Base-by-base conservation (phyloP, 2,329 filamentous ascomycete species). In the Phaeomoniella chlamydospora region DNA sequence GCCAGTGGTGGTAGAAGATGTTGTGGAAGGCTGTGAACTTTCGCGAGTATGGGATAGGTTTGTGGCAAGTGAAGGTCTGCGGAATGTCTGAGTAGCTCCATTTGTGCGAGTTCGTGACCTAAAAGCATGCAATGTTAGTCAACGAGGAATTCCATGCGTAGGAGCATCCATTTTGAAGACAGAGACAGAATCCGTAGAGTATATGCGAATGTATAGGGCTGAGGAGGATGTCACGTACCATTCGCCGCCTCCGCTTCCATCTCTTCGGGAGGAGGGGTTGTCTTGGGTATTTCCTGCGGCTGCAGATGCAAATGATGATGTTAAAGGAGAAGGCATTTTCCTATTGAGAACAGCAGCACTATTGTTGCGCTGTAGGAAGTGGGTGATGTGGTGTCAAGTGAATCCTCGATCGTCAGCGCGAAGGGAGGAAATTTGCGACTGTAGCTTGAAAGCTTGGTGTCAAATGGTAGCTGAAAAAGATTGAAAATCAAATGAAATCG, bases 231-330 rank as follows among this genome's bases (percentile, higher is more conserved):
- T 37, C 39, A 70, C 77, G 59, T 70, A 85, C 80, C 80, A 85
- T 59, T 85, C 80, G 62, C 74, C 77, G 57, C 72, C 72, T 45
- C 63, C 62, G 56, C 72, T 50, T 56, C 65, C 61, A 70, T 74
- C 57, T 57, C 62, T 55, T 67, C 72, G 61, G n/a, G 6, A 9
- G 9, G 9, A 6, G n/a, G 9, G 9, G 59, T 61, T 57, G 56
- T 75, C 55, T 67, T 58, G 63, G 50, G 70, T 77, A 58, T 83
- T 80, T 58, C 80, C 80, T 56, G 81, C 80, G 48, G 81, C 81
- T 51, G 81, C 81, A 54, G 81, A 85, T 56, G 81, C 81, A 63
- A 87, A 87, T 68, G 79, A 86, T 49, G 81, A 84, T 51, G 80
- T 77, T 58, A 85, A 72, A 64, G 80, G 77, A 56, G 77, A 74